Evolutionary conservation across 495 filamentous ascomycete species (phyloP), one percentile per base, ranked within the genome.

Genomic region (Hyaloscypha variabilis): DNA sequence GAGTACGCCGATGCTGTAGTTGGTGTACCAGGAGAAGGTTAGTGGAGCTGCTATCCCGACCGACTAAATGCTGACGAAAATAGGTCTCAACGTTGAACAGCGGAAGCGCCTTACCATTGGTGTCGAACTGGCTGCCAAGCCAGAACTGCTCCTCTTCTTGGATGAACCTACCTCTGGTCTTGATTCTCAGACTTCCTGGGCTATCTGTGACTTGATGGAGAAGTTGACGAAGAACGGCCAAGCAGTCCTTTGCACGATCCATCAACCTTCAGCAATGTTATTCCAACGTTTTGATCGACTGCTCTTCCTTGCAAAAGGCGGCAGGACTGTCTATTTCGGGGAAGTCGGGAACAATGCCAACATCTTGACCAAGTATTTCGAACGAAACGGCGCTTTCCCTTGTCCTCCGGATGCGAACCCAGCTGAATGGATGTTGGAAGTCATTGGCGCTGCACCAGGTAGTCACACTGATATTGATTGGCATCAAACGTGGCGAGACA

Each of bases 351-450:
- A 87, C 29, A 85, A 87, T 73, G 90, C 89, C 0, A 77, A 78
- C 8, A 87, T 78, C 13, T 69, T 93, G 34, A 79, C 83, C 8
- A 79, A 76, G 65, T 94, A 94, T 74, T 94, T 94, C 69, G 87
- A 91, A 73, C 75, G 76, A 46, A 89, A 91, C 65, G 91, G 93
- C 52, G 90, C 89, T 5, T 77, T 81, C 24, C 78, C 85, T 54
- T 96, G 92, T 74, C 89, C 90, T 3, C 66, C 70, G 2, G 88
- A 90, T 6, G 90, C 91, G 25, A 97, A 91, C 77, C 93, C 93
- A 25, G 94, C 94, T 19, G 94, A 98, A 78, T 97, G 92, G 91
- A 97, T 98, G 91, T 80, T 98, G 42, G 93, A 97, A 72, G 91
- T 92, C 56, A 96, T 72, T 71, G 94, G 94, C 66, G 93, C 92